Evolutionary conservation across 139 green algal genomes (phyloP), one percentile per base, ranked within the genome.

Genomic region (Desmodesmus armatus): DNA sequence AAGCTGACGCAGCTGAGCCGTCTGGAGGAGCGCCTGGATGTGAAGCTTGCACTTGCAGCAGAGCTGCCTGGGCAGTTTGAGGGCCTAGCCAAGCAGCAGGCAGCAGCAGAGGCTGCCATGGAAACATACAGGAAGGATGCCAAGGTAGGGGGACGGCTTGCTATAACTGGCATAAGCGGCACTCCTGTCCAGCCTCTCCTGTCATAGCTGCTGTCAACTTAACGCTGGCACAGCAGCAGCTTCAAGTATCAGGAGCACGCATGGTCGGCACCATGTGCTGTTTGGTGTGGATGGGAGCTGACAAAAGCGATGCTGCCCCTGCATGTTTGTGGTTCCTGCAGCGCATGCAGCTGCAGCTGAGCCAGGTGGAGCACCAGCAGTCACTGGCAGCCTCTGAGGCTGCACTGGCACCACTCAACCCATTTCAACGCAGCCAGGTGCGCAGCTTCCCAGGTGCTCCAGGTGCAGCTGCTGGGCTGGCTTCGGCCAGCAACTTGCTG

Each of bases 281-380:
- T n/a, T n/a, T n/a, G n/a, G n/a, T n/a, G n/a, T n/a, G n/a, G n/a
- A 23, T 19, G 23, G 21, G 23, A 65, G 53, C 53, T 65, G 63
- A 62, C 51, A 62, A 27, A 17, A 27, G 15, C 51, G 51, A 21
- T 72, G 63, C 63, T 72, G 63, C 27, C 33, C 23, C 35, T 62
- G 39, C 71, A 62, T 47, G 17, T 79, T 21, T 62, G 21, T 29
- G 58, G 41, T 49, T 79, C 25, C 71, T 65, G 73, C 44, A 43
- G 78, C 41, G 25, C 78, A 72, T n/a, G 62, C 11, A 67, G 63
- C 80, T 79, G 33, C 65, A 85, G 80, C 66, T 74, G 41, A 17
- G 19, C n/a, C 75, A 66, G 78, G 31, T 84, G 41, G 78, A 84
- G 78, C 40, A 41, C 3, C 27, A 13, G 2, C 62, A 76, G n/a